A percentile compares a stretch with the other conserved stretches of the same genome.
Conservation (phyloP, 306 rosid species). For the Vigna hirtella region DNA sequence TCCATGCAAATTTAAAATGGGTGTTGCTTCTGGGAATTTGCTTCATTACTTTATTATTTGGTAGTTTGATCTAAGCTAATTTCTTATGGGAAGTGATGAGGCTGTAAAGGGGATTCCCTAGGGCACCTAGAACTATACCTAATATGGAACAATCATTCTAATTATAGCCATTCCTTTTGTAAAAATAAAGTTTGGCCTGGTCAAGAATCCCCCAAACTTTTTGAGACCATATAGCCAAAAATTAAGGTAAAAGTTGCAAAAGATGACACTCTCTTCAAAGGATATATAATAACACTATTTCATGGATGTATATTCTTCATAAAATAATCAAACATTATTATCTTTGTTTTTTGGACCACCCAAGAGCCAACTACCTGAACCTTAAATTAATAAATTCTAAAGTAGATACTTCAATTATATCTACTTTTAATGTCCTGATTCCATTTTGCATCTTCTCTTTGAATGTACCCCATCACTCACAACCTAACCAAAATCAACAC, state of each 20-base stretch:
- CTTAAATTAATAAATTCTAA: slow-evolving; percentile 20
- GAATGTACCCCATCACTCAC: slow-evolving; percentile 22
- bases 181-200: not conserved
- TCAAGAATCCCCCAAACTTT: slow-evolving; percentile 27
- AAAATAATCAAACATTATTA: slow-evolving; percentile 38
- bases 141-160: slow-evolving; percentile 38
- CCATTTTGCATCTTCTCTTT: slow-evolving; percentile 47
- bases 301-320: slow-evolving; percentile 25
- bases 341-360: slow-evolving; percentile 38
- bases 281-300: slow-evolving; percentile 20
- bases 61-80: slow-evolving; percentile 28
- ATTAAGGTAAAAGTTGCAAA: slow-evolving; percentile 30
- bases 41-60: slow-evolving; percentile 29
- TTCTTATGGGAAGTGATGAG: slow-evolving; percentile 42
- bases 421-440: slow-evolving; percentile 43
- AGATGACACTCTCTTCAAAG: slow-evolving; percentile 30
- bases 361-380: slow-evolving; percentile 42
- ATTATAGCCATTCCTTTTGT: slow-evolving; percentile 8
- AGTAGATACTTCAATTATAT: slow-evolving; percentile 29
- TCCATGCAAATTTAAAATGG: slow-evolving; percentile 40
- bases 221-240: slow-evolving; percentile 31
- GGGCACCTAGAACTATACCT: slow-evolving; percentile 15
- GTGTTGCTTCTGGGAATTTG: slow-evolving; percentile 43
- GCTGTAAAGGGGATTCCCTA: slow-evolving; percentile 53
- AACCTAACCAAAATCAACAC: slow-evolving; percentile 7